Percentiles rank a stretch among this genome's conserved stretches.
Conservation (phyloP, 768 basidiomycete genomes). For the Pseudohyphozyma bogoriensis region DNA sequence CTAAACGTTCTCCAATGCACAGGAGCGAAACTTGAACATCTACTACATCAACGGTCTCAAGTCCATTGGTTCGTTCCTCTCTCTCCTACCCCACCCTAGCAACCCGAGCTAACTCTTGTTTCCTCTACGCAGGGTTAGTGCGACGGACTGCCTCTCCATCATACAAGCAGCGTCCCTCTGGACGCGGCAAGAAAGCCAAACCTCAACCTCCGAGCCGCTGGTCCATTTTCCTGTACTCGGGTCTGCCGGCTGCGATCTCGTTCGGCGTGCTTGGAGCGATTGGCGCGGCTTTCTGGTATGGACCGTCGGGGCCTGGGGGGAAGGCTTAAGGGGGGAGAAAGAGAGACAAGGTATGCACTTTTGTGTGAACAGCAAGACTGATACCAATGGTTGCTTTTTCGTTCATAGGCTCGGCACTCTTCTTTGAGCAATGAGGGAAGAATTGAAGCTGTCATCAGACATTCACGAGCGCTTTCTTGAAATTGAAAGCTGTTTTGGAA, state of each 20-base stretch:
- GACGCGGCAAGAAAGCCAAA: not conserved
- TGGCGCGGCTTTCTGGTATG: constrained; percentile 27
- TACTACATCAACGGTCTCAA: constrained; percentile 21
- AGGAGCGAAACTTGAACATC: constrained; percentile 5
- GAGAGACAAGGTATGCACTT: not conserved
- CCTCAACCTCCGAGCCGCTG: constrained; percentile 15
- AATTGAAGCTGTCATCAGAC: too few relatives aligned
- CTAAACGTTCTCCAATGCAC: too few relatives aligned
- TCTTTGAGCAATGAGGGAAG: constrained; percentile 1
- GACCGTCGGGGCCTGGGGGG: constrained; percentile 26
- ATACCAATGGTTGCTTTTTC: constrained; percentile 3
- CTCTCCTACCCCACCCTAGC: constrained; percentile 3
- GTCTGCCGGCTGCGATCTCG: constrained; percentile 14
- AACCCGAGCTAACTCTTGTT: not conserved
- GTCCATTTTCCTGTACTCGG: constrained; percentile 10
- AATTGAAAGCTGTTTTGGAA: too few relatives aligned
- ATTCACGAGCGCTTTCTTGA: too few relatives aligned
- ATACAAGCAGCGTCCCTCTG: too few relatives aligned
- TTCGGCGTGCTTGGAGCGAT: constrained; percentile 22
- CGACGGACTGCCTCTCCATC: too few relatives aligned
- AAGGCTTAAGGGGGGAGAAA: not conserved
- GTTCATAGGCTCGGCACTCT: constrained; percentile 20
- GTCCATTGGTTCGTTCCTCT: constrained; percentile 22
- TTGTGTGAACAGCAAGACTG: constrained; percentile 22
- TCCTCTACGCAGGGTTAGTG: too few relatives aligned